These are phyloP conservation scores for Knoxia roxburghii DNA, from an alignment of 257 asterid species.

Conservation along the genomic window DNA sequence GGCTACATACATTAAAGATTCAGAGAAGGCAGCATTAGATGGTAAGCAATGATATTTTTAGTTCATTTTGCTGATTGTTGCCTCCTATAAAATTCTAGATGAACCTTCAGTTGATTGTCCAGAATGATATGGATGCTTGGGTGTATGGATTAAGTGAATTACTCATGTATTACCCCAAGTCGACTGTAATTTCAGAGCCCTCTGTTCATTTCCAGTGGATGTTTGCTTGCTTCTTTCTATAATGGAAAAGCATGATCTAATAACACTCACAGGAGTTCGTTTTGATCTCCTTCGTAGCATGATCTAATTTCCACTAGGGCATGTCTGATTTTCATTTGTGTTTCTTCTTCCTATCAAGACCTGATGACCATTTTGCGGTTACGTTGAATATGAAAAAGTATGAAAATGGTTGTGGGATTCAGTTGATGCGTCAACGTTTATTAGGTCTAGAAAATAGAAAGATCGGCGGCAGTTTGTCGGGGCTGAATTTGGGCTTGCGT, in stretches of 20 bases:
- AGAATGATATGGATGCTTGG: not conserved
- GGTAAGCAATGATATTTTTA: not conserved
- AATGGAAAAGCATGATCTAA: not conserved
- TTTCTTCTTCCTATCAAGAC: not conserved
- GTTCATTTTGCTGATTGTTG: not conserved
- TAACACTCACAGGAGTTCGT: too few species aligned
- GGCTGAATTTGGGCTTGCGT: not conserved
- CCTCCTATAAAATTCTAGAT: not conserved
- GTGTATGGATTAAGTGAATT: not conserved
- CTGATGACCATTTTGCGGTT: not conserved
- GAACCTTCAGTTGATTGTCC: not conserved
- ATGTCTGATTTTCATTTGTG: too few species aligned
- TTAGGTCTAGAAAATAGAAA: not conserved
- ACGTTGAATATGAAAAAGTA: not conserved
- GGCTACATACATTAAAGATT: constrained; percentile 31
- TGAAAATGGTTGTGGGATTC: too few species aligned
- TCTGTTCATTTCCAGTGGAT: not conserved
- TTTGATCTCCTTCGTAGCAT: too few species aligned
- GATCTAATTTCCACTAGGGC: too few species aligned
- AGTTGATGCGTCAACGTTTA: too few species aligned
- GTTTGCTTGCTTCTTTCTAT: not conserved
- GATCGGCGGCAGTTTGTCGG: not conserved
- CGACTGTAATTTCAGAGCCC: not conserved
- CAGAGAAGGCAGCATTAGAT: constrained; percentile 16
- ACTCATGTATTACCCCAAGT: not conserved